Evolutionary conservation across 805 yeast genomes (phyloP), one percentile per base, ranked within the genome.

Genomic region (Teunomyces aglyptinius): DNA sequence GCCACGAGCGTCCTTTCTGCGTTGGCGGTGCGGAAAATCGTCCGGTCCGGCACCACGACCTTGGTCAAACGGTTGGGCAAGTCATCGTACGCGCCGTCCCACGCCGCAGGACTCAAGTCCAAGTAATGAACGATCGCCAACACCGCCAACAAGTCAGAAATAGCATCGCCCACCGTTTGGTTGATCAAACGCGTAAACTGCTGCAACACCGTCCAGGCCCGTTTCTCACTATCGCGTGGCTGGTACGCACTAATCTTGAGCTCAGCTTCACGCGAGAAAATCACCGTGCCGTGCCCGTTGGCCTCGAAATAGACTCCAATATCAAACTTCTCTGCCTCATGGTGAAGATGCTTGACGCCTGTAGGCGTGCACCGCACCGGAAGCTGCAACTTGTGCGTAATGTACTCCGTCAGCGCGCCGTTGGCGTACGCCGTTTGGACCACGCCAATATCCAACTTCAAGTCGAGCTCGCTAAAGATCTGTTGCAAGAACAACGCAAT

Each of bases 341-440:
- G 97, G 63, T 94, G 99, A 52, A 94, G 73, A 68, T 94, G 96
- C 67, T 94, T 94, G 29, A 94, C 99, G 33, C 99, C 99, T 2
- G 99, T 94, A 36, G 96, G 85, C 0, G 98, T 88, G 64, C 92
- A 88, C 1, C 81, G 80, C 4, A 89, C 96, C 1, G 96, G 96
- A 11, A 89, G 67, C 44, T 80, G 73, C 56, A 92, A 73, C 1
- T 65, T 71, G 2, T 83, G 68, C 36, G 76, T 75, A 24, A 92
- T 71, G 59, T 81, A 92, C 31, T 77, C 69, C 0, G 98, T 89
- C 1, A 97, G 87, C 5, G 86, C 80, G 8, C 99, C 99, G 63
- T 94, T 94, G 42, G 99, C 99, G 60, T 94, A 94, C 0, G 99
- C 99, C 1, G 99, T 94, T 70, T 94, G 99, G 27, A 94, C 90